These are phyloP conservation scores for Backusella liffmaniae DNA, from an alignment of 192 early-diverging fungal genomes.

Conservation along the genomic window DNA sequence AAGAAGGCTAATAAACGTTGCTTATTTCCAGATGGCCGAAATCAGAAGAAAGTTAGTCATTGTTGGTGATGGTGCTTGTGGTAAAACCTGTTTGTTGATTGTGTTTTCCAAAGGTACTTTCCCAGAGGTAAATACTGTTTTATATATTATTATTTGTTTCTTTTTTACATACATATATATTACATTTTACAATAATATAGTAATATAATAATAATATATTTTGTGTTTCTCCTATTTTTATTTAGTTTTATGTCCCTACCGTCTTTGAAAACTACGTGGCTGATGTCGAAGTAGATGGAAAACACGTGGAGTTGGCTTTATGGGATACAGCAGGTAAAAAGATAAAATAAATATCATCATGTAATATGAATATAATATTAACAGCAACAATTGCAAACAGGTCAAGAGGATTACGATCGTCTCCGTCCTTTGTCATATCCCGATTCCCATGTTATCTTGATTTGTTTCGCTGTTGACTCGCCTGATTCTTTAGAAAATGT, in stretches of 20 bases:
- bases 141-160: neutral
- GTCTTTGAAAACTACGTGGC: slow-evolving; percentile 79
- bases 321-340: slow-evolving; percentile 75
- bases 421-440: slow-evolving; percentile 91
- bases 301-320: slow-evolving; percentile 66
- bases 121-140: slow-evolving; percentile 62
- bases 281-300: slow-evolving; percentile 67
- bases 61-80: slow-evolving; percentile 93
- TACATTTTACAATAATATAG: neutral
- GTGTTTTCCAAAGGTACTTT: slow-evolving; percentile 84
- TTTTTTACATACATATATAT: neutral
- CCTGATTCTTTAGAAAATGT: slow-evolving; percentile 84
- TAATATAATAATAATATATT: neutral
- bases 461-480: slow-evolving; percentile 89
- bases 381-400: neutral
- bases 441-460: slow-evolving; percentile 88
- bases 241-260: slow-evolving; percentile 68
- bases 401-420: slow-evolving; percentile 51
- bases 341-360: neutral
- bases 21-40: slow-evolving; percentile 40
- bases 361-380: neutral
- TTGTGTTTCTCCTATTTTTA: slow-evolving; percentile 3
- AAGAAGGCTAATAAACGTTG: neutral
- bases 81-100: slow-evolving; percentile 88
- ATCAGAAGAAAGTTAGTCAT: slow-evolving; percentile 87